Evolutionary conservation across 768 basidiomycete genomes (phyloP), one percentile per base, ranked within the genome.

Genomic region (Grammothele lineata): DNA sequence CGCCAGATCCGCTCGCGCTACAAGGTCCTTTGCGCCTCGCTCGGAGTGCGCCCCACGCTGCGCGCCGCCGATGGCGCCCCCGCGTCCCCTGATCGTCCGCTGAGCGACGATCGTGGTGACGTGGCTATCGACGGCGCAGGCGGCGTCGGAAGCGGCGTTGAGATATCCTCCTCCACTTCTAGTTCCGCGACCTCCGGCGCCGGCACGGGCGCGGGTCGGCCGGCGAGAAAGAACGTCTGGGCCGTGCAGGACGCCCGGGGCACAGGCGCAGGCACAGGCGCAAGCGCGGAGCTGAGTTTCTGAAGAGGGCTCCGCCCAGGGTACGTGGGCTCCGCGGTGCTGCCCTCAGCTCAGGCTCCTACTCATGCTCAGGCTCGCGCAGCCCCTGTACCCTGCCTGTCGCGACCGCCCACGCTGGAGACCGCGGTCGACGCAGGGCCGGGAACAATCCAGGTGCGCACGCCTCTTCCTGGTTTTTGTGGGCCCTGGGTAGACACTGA

Each of bases 1-100:
- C 78, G 83, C 22, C 82, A 89, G 52, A 93, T 97, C 49, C 79
- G 91, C 34, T 89, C 92, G 1, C 77, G 87, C 53, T 96, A 98
- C 66, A 87, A 85, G 58, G 77, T 81, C 0, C 78, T 94, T 32
- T 99, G 94, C 57, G 81, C 92, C 0, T 78, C 80, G 0, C 71
- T 97, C 18, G 89, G 88, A 25, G 77, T 92, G 8, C 62, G 75
- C 22, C 80, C 82, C 11, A 68, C 70, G 2, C 34, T 75, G 12
- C 61, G 66, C 4, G 62, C 66, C 14, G 54, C 56, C 18, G 57
- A 35, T 35, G 52, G 37, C 4, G 43, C 47, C 30, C 40, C 55
- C 22, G 23, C 41, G 30, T 45, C 49, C 4, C 45, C 51, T 17
- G 48, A 49, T 22, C 22, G 22, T n/a, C 38, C 11, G 14, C 21